These are phyloP conservation scores for Hypoxylon lienhwacheense DNA, from an alignment of 495 filamentous ascomycete species.

Conservation along the genomic window DNA sequence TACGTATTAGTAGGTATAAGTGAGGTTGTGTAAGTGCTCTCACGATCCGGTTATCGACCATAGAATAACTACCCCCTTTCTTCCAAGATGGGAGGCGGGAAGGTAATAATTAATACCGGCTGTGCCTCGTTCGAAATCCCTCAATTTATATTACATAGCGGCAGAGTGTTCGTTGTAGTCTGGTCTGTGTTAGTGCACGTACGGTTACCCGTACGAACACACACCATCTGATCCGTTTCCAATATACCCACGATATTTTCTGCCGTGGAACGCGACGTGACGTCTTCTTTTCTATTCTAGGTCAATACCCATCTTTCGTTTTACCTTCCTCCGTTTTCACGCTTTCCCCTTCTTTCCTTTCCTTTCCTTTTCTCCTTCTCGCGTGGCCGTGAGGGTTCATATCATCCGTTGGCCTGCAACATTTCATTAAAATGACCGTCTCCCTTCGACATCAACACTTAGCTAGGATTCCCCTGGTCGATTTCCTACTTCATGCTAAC, in stretches of 20 bases:
- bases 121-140: slow-evolving; percentile 10
- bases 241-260: slow-evolving; percentile 20
- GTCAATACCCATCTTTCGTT: neutral
- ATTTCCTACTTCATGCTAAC: no score
- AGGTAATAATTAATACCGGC: neutral
- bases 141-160: slow-evolving; percentile 8
- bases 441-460: no score
- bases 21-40: no score
- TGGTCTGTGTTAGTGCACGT: neutral
- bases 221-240: slow-evolving; percentile 13
- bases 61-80: no score
- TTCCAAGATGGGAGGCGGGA: neutral
- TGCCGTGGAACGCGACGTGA: slow-evolving; percentile 28
- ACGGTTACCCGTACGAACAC: slow-evolving; percentile 7
- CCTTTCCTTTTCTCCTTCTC: neutral
- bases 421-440: neutral
- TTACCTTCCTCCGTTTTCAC: neutral
- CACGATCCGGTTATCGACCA: no score
- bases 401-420: neutral
- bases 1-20: neutral
- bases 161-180: no score
- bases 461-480: slow-evolving; percentile 5
- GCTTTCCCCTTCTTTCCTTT: neutral
- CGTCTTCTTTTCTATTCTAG: slow-evolving; percentile 7
- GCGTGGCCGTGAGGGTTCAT: slow-evolving; percentile 24